These are phyloP conservation scores for Rasamsonia emersonii DNA, from an alignment of 2,329 filamentous ascomycete species.

Conservation along the genomic window DNA sequence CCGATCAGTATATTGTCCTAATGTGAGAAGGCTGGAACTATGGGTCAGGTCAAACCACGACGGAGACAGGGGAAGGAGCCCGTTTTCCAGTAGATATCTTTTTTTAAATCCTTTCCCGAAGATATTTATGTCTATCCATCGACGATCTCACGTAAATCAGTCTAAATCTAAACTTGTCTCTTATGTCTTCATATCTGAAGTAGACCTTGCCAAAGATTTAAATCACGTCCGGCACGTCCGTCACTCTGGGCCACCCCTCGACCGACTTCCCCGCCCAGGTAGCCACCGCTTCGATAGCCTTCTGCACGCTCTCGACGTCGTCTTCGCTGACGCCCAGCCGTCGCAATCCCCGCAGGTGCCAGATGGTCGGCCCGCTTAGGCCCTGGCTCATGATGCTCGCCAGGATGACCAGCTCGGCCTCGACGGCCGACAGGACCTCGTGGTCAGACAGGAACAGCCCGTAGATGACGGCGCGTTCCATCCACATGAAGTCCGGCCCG, in stretches of 20 bases:
- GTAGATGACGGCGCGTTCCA: slow-evolving; percentile 70
- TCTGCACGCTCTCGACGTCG: slow-evolving; percentile 31
- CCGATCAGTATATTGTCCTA: too few species aligned
- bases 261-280: slow-evolving; percentile 13
- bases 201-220: too few species aligned
- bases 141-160: too few species aligned
- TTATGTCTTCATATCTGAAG: too few species aligned
- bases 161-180: too few species aligned
- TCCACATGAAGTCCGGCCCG: slow-evolving; percentile 50
- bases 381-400: slow-evolving; percentile 40
- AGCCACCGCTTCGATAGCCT: slow-evolving; percentile 14
- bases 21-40: too few species aligned
- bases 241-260: slow-evolving; percentile 14
- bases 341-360: slow-evolving; percentile 38
- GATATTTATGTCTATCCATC: too few species aligned
- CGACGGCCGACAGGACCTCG: slow-evolving; percentile 30
- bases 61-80: too few species aligned
- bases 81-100: too few species aligned
- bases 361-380: slow-evolving; percentile 31
- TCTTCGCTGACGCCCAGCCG: slow-evolving; percentile 30
- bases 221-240: slow-evolving; percentile 13
- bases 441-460: slow-evolving; percentile 41
- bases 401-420: slow-evolving; percentile 37
- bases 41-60: too few species aligned
- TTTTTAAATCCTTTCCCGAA: too few species aligned